Conservation (phyloP, 2,329 filamentous ascomycete species). For the Ustilaginoidea virens region DNA sequence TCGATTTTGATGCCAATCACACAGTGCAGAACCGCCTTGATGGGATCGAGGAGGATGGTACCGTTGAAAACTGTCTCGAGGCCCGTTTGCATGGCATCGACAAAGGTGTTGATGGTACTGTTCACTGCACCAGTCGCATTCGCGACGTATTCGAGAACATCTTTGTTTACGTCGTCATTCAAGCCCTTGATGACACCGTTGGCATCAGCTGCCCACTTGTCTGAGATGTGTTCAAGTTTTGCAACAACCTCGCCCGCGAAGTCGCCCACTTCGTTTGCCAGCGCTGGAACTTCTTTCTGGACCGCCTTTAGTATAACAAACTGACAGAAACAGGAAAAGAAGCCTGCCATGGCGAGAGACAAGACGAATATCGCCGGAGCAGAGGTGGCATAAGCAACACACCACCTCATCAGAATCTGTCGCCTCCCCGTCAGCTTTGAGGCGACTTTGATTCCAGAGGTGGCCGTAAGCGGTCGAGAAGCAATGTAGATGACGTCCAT, state of each 20-base stretch:
- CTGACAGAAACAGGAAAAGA: conserved; percentile 73
- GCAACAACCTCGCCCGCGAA: conserved; percentile 67
- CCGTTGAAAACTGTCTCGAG: conserved; percentile 68
- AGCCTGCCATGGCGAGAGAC: conserved; percentile 64
- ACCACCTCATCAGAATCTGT: conserved; percentile 67
- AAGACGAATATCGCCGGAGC: conserved; percentile 74
- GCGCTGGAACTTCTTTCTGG: conserved; percentile 58
- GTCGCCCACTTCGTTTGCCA: conserved; percentile 58
- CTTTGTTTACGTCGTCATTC: conserved; percentile 65
- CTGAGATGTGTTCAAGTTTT: conserved; percentile 58
- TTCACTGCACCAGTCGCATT: conserved; percentile 74
- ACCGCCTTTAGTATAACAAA: conserved; percentile 60
- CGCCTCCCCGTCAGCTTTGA: conserved; percentile 47
- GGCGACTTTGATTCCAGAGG: conserved; percentile 54
- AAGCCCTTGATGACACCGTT: conserved; percentile 58
- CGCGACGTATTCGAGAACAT: conserved; percentile 77
- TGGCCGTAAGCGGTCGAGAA: conserved; percentile 63
- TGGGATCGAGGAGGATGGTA: conserved; percentile 64
- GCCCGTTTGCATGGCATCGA: conserved; percentile 57
- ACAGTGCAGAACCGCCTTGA: conserved; percentile 69
- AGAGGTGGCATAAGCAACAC: conserved; percentile 75
- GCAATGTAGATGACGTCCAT: conserved; percentile 84
- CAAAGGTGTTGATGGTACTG: conserved; percentile 68
- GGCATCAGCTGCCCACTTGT: conserved; percentile 59
- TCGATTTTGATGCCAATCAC: conserved; percentile 79